Conservation (phyloP, 805 yeast genomes). For the Allodekkera sacchari region DNA sequence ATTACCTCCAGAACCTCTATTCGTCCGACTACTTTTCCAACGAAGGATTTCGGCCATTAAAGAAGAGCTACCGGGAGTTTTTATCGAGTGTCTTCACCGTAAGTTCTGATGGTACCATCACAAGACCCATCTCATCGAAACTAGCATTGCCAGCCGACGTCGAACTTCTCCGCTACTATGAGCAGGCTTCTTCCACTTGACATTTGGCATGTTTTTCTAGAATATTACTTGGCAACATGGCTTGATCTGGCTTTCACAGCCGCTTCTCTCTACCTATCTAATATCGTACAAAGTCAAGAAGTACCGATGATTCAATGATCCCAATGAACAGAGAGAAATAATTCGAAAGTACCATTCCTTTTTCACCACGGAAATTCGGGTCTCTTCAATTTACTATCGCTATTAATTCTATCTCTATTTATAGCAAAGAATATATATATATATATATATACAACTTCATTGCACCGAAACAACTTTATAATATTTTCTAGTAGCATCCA, state of each 20-base stretch:
- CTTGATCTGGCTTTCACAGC: no score
- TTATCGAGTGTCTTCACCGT: conserved; percentile 7
- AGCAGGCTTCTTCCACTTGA: no score
- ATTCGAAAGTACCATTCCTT: no score
- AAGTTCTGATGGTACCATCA: conserved; percentile 10
- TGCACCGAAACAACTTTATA: conserved; percentile 27
- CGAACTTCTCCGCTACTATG: conserved; percentile 7
- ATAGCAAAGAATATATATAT: conserved; percentile 1
- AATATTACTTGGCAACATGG: no score
- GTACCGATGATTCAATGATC: no score
- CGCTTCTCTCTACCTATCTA: no score
- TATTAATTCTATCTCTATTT: background rate
- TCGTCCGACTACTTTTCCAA: conserved; percentile 3
- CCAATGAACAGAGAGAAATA: no score
- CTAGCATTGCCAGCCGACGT: conserved; percentile 8
- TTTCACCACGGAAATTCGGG: no score
- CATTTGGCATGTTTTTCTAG: no score
- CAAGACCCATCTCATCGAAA: conserved; percentile 4
- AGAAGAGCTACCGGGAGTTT: conserved; percentile 12
- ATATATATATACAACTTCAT: background rate
- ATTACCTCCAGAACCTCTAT: conserved; percentile 9
- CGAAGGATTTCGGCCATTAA: conserved; percentile 1
- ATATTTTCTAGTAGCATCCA: conserved; percentile 32
- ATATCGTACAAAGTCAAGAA: no score
- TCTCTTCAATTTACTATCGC: no score